Evolutionary conservation across 2,329 filamentous ascomycete species (phyloP), one percentile per base, ranked within the genome.

Genomic region (Amauroascus niger): DNA sequence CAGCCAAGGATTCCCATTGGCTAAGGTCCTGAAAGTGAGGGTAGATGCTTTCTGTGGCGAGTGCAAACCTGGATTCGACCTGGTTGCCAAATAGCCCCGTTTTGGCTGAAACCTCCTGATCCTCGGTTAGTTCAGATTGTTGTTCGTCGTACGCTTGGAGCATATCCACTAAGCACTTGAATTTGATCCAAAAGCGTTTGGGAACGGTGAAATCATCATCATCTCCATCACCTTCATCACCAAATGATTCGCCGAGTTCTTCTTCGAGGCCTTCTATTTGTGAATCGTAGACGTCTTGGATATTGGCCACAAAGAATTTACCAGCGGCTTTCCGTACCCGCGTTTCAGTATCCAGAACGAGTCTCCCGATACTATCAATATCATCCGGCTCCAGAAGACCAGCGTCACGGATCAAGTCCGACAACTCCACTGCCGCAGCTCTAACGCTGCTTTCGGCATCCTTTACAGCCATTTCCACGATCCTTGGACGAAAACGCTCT

Each of bases 321-420:
- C 91, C 87, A 1, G 95, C 87, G 1, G 91, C 86, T 70, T 89
- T 95, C 53, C 93, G 86, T 30, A 97, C 84, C 58, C 84, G 82
- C 6, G 84, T 72, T 63, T 97, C 91, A 0, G 83, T 79, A 63
- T 98, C 93, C 63, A 95, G 96, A 9, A 97, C 84, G 33, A 97
- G 78, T 64, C 85, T 84, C 40, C 90, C 90, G 45, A 97, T 81
- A 2, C 83, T 79, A 66, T 97, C 93, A 55, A 98, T 86, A 67
- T 98, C 93, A 61, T 87, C 82, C 0, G 91, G 90, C 61, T 97
- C 90, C 1, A 98, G 78, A 68, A 96, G 81, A 22, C 89, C 91
- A 5, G 84, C 86, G 58, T 88, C 83, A 52, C 91, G 83, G 53
- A 98, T 78, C 22, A 84, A 78, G 60, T 95, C 87, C 16, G 96